Conservation (phyloP, 331 rosid genomes). For the Quercus lobata region DNA sequence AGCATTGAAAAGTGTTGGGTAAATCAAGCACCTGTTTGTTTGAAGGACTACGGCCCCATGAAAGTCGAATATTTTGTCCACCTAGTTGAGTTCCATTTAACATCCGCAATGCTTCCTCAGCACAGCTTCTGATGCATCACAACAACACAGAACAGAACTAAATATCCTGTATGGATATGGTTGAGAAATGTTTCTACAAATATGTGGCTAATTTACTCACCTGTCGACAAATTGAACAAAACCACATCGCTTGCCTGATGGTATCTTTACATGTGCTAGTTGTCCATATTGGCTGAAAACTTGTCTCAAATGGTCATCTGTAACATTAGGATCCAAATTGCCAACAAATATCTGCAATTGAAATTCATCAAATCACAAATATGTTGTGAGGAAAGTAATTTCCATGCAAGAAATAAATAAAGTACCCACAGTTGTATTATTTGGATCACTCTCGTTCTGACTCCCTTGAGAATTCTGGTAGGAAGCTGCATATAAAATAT, state of each 20-base stretch:
- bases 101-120: constrained; percentile 75
- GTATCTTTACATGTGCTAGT: constrained; percentile 89
- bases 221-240: constrained; percentile 93
- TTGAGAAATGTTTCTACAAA: background rate
- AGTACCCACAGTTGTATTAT: constrained; percentile 88
- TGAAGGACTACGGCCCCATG: constrained; percentile 99
- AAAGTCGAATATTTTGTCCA: constrained; percentile 89
- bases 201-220: constrained; percentile 18
- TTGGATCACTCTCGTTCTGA: constrained; percentile 87
- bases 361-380: constrained; percentile 15
- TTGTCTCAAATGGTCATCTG: constrained; percentile 92
- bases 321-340: constrained; percentile 80
- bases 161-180: too few relatives aligned
- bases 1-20: background rate
- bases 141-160: background rate
- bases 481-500: constrained; percentile 73
- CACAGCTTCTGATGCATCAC: constrained; percentile 59
- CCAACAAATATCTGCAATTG: constrained; percentile 88
- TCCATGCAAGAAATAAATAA: constrained; percentile 11
- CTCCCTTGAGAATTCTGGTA: constrained; percentile 75
- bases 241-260: constrained; percentile 94
- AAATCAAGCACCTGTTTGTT: constrained; percentile 70
- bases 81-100: constrained; percentile 73
- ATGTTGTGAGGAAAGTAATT: background rate
- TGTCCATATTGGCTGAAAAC: constrained; percentile 88